A percentile compares a stretch with the other conserved stretches of the same genome.
phyloP scores from a whole-genome alignment of 371 early-diverging fungal species.

The Smittium culicis region DNA sequence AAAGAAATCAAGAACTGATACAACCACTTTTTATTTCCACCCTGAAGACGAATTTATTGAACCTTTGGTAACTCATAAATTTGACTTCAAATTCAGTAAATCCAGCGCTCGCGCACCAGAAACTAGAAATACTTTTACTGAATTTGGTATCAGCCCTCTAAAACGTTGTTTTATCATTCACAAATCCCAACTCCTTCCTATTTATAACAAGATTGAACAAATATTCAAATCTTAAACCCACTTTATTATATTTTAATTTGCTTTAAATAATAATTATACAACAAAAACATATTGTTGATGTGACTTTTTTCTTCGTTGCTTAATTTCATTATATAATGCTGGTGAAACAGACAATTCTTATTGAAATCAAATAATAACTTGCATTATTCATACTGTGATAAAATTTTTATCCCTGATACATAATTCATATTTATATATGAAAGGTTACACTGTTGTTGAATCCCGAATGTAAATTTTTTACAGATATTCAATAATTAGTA shows the following conservation, averaged over 20 bases:
- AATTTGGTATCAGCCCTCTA: constrained; percentile 67
- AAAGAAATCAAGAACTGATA: constrained; percentile 9
- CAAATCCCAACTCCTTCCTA: constrained; percentile 28
- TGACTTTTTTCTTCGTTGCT: too few relatives aligned
- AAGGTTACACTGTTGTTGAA: too few relatives aligned
- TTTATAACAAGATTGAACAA: constrained; percentile 2
- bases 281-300: not conserved
- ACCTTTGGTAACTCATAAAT: constrained; percentile 37
- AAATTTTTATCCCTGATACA: too few relatives aligned
- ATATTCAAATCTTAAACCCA: not conserved
- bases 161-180: constrained; percentile 60
- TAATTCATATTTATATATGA: too few relatives aligned
- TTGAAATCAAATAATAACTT: too few relatives aligned
- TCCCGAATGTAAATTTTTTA: too few relatives aligned
- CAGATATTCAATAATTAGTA: too few relatives aligned
- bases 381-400: too few relatives aligned
- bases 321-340: not conserved
- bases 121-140: constrained; percentile 65
- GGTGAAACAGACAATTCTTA: not conserved
- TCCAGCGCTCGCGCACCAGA: constrained; percentile 44
- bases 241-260: not conserved
- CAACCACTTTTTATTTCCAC: constrained; percentile 60
- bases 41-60: constrained; percentile 84
- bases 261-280: not conserved
- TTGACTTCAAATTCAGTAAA: constrained; percentile 46